These are phyloP conservation scores for Stentor coeruleus DNA, from an alignment of 73 alveolate species.

Conservation along the genomic window DNA sequence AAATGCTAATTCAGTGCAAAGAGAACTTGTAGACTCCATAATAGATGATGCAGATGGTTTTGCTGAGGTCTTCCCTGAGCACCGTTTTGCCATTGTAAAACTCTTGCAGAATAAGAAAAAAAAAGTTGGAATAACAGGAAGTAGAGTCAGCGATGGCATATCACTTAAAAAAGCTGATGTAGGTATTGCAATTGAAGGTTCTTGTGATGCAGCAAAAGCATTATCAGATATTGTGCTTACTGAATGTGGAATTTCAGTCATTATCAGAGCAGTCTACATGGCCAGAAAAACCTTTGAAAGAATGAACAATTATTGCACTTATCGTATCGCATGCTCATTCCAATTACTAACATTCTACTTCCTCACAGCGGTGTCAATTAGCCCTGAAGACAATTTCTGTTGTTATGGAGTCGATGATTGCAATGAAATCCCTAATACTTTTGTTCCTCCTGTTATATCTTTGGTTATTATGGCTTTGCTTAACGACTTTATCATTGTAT, in stretches of 20 bases:
- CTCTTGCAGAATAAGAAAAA: neutral
- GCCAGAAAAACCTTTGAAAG: conserved; percentile 27
- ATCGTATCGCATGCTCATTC: conserved; percentile 27
- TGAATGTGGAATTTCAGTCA: neutral
- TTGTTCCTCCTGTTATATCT: neutral
- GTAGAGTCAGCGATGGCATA: conserved; percentile 66
- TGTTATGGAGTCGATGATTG: neutral
- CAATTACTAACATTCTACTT: conserved; percentile 26
- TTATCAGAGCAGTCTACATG: neutral
- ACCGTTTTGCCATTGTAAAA: conserved; percentile 25
- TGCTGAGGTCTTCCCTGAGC: conserved; percentile 36
- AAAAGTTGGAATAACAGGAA: conserved; percentile 53
- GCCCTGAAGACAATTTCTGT: neutral
- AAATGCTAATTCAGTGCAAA: neutral
- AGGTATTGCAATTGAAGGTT: conserved; percentile 63
- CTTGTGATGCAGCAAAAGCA: conserved; percentile 66
- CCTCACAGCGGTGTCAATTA: conserved; percentile 12
- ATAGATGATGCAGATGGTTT: conserved; percentile 29
- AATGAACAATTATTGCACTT: conserved; percentile 24
- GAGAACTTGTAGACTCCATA: conserved; percentile 13
- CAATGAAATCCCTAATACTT: conserved; percentile 8
- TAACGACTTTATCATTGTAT: neutral
- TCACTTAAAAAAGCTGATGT: conserved; percentile 62
- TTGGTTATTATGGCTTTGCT: conserved; percentile 14
- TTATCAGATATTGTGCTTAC: conserved; percentile 49